Base-by-base conservation (phyloP, 805 yeast species). In the Spathaspora girioi region DNA sequence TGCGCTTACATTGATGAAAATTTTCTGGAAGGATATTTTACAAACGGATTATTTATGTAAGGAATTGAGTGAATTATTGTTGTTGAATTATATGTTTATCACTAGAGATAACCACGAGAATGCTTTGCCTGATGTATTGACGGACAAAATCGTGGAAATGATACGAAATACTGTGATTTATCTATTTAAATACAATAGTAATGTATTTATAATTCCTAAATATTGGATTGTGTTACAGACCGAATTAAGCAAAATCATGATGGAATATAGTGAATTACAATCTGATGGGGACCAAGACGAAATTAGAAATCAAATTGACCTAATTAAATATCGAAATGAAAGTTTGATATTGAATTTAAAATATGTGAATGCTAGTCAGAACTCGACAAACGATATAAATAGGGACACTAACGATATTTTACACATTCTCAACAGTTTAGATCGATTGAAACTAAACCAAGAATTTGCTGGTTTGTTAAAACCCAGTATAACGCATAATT, bases 11-110 rank as follows among this genome's bases (percentile, higher is more conserved):
- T 69, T 88, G 2, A 63, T 87, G 5, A 78, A 82, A 53, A 71
- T 84, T 20, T 87, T 88, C 59, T 91, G 97, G 97, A 71, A 72
- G 49, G 87, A 85, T 47, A 67, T 89, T 1, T 66, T 83, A 3
- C 70, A 74, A 40, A 62, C 70, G 4, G 89, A 85, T 44, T 79
- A 78, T 56, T 63, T 86, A 18, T 76, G 88, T 23, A 86, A 87
- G 55, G 87, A 82, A 53, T 64, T 87, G 11, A 80, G 87, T 26
- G 91, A 85, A 56, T 71, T 75, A 4, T 68, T 89, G 51, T 66
- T 89, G 2, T 61, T 77, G 43, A 77, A 75, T 54, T 78, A 77
- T 56, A 70, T 71, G 43, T 65, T 70, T 32, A 63, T 79, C 1
- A 69, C 59, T 53, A 71, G 60, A 43, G 18, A 9, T 47, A 35